phyloP scores from a whole-genome alignment of 495 filamentous ascomycete species.

The Trichoderma asperelloides region DNA sequence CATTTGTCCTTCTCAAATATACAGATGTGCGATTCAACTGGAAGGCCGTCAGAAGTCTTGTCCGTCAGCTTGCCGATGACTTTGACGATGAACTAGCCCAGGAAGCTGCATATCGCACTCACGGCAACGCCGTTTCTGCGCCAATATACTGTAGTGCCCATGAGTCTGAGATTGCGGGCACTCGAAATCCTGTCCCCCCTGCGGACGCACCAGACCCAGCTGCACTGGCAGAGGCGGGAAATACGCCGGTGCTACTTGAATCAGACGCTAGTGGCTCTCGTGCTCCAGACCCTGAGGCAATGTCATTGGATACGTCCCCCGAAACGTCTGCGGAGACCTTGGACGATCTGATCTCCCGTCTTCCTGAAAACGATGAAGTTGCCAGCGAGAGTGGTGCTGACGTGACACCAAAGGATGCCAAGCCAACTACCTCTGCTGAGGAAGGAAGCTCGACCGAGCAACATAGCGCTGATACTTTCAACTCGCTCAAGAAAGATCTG shows the following conservation, averaged over 20 bases:
- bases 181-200: constrained; percentile 56
- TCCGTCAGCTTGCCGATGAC: constrained; percentile 35
- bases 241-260: background rate
- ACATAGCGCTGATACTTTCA: background rate
- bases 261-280: background rate
- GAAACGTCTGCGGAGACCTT: constrained; percentile 4
- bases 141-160: constrained; percentile 67
- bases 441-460: background rate
- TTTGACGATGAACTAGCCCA: constrained; percentile 50
- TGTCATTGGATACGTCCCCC: constrained; percentile 22
- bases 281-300: constrained; percentile 16
- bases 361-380: constrained; percentile 15
- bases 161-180: constrained; percentile 26
- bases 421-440: background rate
- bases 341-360: constrained; percentile 16
- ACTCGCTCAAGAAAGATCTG: constrained; percentile 65
- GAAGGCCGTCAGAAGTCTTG: constrained; percentile 32
- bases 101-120: constrained; percentile 80
- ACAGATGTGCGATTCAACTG: constrained; percentile 21
- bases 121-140: constrained; percentile 50
- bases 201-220: constrained; percentile 34
- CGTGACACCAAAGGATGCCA: background rate
- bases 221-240: background rate
- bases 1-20: constrained; percentile 17
- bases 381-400: background rate